Evolutionary conservation across 495 filamentous ascomycete species (phyloP).

Genomic region (Poronia punctata): DNA sequence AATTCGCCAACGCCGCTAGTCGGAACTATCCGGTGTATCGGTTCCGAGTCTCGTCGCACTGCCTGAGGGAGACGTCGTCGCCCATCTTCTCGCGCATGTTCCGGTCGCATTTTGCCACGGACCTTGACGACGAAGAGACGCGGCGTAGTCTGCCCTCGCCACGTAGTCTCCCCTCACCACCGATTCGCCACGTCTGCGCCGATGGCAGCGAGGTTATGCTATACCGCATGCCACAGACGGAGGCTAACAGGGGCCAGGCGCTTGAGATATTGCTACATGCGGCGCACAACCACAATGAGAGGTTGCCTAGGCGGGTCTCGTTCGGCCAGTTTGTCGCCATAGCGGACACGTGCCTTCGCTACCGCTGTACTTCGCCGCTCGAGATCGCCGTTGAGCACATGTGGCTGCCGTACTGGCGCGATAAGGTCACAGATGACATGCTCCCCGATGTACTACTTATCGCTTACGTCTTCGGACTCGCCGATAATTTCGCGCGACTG

Average conservation of each 20-base stretch:
- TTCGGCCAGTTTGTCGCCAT: slow-evolving; percentile 36
- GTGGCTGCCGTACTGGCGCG: slow-evolving; percentile 37
- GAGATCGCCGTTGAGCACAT: slow-evolving; percentile 32
- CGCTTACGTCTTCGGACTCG: slow-evolving; percentile 34
- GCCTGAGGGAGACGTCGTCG: slow-evolving; percentile 27
- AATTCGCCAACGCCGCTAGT: slow-evolving; percentile 27
- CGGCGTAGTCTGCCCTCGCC: too few species aligned
- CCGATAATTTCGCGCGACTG: slow-evolving; percentile 28
- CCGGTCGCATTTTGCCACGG: slow-evolving; percentile 12
- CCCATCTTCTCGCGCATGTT: slow-evolving; percentile 33
- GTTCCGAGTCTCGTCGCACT: slow-evolving; percentile 34
- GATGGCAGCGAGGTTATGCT: slow-evolving; percentile 27
- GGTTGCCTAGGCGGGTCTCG: slow-evolving; percentile 28
- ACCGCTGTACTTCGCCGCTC: slow-evolving; percentile 33
- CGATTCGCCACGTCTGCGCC: slow-evolving; percentile 18
- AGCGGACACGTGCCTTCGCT: slow-evolving; percentile 29
- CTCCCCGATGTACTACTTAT: slow-evolving; percentile 31
- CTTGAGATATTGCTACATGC: slow-evolving; percentile 34
- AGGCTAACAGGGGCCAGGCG: slow-evolving; percentile 24
- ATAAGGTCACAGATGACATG: slow-evolving; percentile 25
- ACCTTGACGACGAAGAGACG: slow-evolving; percentile 19
- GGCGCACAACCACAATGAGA: slow-evolving; percentile 35
- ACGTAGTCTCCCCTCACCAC: slow-evolving; percentile 21
- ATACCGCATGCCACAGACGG: slow-evolving; percentile 35
- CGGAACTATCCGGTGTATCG: slow-evolving; percentile 21